Base-by-base conservation (phyloP, 371 early-diverging fungal genomes). In the Rhizopus delemar region DNA sequence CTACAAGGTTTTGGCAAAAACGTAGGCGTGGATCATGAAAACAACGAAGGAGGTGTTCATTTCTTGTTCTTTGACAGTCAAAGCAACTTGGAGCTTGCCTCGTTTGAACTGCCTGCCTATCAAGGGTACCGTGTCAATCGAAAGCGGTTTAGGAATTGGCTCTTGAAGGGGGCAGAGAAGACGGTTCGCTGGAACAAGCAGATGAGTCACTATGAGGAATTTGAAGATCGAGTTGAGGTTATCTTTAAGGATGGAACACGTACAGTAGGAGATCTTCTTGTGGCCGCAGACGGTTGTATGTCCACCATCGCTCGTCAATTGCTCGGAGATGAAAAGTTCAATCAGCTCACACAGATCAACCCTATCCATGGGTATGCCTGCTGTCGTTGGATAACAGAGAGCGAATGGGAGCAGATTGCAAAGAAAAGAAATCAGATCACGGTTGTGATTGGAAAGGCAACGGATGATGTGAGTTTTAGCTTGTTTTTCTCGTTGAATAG, bases 231-330 rank as follows among this genome's bases (percentile, higher is more conserved):
- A 3, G 61, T 73, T 34, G 56, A 49, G 28, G 73, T 53, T 45
- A 51, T 46, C 15, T 74, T 74, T 57, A 36, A 46, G 6, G 75
- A 71, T 46, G 75, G 69, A 29, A 56, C 63, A 4, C 43, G 36
- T 6, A 65, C 59, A 2, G 53, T 15, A 22, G 66, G 66, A 9
- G 46, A 46, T 31, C 4, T 60, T 2, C 31, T 65, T n/a, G 66
- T 65, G 8, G 61, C 45, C 4, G 41, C 57, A 9, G 66, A 65
- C 41, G 66, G 66, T 8, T 15, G 56, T 8, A 35, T 34, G 11
- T 65, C 66, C 32, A 51, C 34, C n/a, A 29, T 65, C 7, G 55
- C 60, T 39, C 8, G 41, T 4, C 60, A 65, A 53, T 35, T 65
- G 15, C 32, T 60, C 11, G 66, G 61, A 8, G 51, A 38, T 12